phyloP scores from a whole-genome alignment of 169 alveolate genomes.

The Plasmodium knowlesi region DNA sequence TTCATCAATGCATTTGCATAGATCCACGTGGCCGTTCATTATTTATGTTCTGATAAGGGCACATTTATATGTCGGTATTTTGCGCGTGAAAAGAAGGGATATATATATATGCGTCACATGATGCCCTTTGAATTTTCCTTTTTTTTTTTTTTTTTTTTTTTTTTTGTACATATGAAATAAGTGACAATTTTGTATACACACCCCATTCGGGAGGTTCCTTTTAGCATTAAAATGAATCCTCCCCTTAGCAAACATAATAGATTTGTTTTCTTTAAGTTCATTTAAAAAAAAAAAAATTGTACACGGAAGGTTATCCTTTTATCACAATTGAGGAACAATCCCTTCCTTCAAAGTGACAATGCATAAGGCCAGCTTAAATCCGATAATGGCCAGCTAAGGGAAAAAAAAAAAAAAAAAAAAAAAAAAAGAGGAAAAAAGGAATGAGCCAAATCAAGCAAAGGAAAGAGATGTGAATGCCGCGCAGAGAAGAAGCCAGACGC shows the following conservation, averaged over 20 bases:
- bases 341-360: not conserved
- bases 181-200: not conserved
- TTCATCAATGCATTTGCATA: not conserved
- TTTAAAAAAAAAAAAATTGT: not conserved
- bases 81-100: not conserved
- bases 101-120: not conserved
- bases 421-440: not conserved
- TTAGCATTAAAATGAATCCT: not conserved
- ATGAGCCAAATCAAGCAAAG: not conserved
- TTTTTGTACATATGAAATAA: not conserved
- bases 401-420: not conserved
- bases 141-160: conserved; percentile 1
- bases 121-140: not conserved
- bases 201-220: not conserved
- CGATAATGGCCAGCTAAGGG: not conserved
- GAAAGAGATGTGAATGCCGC: not conserved
- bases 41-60: not conserved
- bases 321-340: not conserved
- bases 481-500: not conserved
- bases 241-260: not conserved
- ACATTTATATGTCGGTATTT: not conserved
- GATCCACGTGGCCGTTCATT: not conserved
- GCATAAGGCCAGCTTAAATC: not conserved
- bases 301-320: not conserved
- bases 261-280: not conserved